These are phyloP conservation scores for Graphilbum fragrans DNA, from an alignment of 2,329 filamentous ascomycete species.

Conservation along the genomic window DNA sequence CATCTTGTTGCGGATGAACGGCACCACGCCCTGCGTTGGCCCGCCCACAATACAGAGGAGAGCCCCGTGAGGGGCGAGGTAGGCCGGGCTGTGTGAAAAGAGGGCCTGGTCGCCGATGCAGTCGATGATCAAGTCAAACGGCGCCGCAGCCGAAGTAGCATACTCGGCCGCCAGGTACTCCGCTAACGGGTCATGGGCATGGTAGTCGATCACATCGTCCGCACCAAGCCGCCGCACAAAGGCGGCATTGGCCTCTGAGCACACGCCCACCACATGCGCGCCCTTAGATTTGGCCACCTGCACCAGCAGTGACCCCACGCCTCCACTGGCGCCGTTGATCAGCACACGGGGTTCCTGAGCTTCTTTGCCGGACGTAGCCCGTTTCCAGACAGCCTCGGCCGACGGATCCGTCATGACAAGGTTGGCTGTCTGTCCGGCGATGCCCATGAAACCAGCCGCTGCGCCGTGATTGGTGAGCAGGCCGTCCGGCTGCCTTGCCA, in stretches of 20 bases:
- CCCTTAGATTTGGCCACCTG: constrained; percentile 30
- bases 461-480: constrained; percentile 3
- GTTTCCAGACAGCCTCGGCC: constrained; percentile 5
- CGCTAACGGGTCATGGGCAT: constrained; percentile 21
- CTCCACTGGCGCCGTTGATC: constrained; percentile 38
- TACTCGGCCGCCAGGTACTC: constrained; percentile 15
- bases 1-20: constrained; percentile 19
- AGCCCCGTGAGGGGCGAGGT: constrained; percentile 22
- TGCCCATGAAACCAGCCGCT: constrained; percentile 19
- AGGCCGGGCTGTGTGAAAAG: constrained; percentile 25
- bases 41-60: constrained; percentile 24
- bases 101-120: constrained; percentile 34
- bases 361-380: not conserved
- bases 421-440: constrained; percentile 22
- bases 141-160: not conserved
- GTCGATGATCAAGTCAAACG: constrained; percentile 35
- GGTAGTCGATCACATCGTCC: constrained; percentile 33
- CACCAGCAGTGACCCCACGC: constrained; percentile 32
- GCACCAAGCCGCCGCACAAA: constrained; percentile 34
- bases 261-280: constrained; percentile 33
- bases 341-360: constrained; percentile 27
- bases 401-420: constrained; percentile 14
- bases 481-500: constrained; percentile 15
- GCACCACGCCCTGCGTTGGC: constrained; percentile 15
- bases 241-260: constrained; percentile 31